Conservation (phyloP, 2,329 filamentous ascomycete species). For the Magnaporthales sp. region DNA sequence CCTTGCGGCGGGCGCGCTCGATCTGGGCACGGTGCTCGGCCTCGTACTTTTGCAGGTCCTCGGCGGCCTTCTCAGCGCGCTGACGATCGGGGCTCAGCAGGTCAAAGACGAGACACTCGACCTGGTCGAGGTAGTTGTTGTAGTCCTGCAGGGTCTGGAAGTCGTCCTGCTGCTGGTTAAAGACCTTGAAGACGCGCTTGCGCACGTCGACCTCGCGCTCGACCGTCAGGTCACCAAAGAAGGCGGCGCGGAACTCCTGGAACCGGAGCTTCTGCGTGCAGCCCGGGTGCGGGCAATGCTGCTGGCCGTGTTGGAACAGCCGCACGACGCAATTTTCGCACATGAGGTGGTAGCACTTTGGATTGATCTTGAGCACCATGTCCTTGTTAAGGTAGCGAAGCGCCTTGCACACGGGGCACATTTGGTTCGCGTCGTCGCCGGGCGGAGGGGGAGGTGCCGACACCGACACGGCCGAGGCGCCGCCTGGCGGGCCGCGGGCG, state of each 20-base stretch:
- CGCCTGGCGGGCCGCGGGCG: not conserved
- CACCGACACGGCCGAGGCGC: not conserved
- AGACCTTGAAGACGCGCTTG: constrained; percentile 66
- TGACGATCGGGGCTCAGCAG: constrained; percentile 62
- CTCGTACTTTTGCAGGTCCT: constrained; percentile 58
- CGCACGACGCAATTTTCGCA: constrained; percentile 93
- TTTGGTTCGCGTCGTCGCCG: constrained; percentile 41
- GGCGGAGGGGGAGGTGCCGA: constrained; percentile 9
- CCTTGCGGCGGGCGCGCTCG: constrained; percentile 46
- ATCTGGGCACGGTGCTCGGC: constrained; percentile 62
- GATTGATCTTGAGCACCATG: constrained; percentile 93
- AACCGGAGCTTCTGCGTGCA: constrained; percentile 83
- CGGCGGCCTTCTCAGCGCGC: constrained; percentile 32
- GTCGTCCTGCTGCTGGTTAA: constrained; percentile 85
- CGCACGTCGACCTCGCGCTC: constrained; percentile 93
- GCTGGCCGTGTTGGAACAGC: constrained; percentile 85
- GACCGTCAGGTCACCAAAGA: constrained; percentile 78
- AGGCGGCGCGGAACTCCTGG: constrained; percentile 75
- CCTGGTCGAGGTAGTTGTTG: constrained; percentile 91
- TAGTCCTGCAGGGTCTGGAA: constrained; percentile 77
- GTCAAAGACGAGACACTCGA: constrained; percentile 85
- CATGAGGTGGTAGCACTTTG: constrained; percentile 99
- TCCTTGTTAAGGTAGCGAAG: constrained; percentile 89
- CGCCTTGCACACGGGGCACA: constrained; percentile 96
- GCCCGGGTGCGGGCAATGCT: constrained; percentile 82